Conservation (phyloP, 2,329 filamentous ascomycete species). For the Pseudogymnoascus verrucosus region DNA sequence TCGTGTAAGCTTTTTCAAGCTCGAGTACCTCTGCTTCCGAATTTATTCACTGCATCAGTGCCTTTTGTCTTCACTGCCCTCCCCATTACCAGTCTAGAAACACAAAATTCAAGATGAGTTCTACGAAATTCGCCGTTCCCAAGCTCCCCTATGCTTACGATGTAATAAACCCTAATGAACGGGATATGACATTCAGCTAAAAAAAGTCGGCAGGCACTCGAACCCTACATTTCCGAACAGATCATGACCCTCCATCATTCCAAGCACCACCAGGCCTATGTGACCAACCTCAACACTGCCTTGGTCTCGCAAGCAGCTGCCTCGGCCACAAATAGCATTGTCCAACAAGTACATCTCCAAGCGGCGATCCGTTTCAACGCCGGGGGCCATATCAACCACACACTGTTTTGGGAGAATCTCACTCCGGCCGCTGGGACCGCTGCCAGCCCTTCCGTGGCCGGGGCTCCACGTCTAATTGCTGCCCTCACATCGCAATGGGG, state of each 20-base stretch:
- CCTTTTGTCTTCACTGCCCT: neutral
- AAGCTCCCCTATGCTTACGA: conserved; percentile 61
- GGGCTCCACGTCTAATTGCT: conserved; percentile 48
- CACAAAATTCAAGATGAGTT: neutral
- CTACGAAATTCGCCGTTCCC: conserved; percentile 41
- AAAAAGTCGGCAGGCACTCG: conserved; percentile 47
- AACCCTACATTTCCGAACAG: conserved; percentile 65
- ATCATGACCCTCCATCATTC: conserved; percentile 77
- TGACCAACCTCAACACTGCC: conserved; percentile 65
- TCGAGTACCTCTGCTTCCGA: neutral
- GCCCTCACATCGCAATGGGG: conserved; percentile 63
- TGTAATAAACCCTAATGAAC: conserved; percentile 41
- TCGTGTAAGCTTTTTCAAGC: neutral
- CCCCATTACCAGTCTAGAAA: neutral
- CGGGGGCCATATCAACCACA: conserved; percentile 89
- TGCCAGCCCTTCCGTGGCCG: conserved; percentile 35
- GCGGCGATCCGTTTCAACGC: conserved; percentile 77
- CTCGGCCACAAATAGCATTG: conserved; percentile 48
- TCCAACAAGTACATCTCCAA: conserved; percentile 59
- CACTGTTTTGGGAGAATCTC: conserved; percentile 84
- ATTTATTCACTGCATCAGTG: neutral
- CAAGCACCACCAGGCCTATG: conserved; percentile 74
- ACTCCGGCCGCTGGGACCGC: conserved; percentile 50
- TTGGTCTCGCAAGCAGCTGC: conserved; percentile 52
- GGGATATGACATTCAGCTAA: conserved; percentile 18